Evolutionary conservation across 2,329 filamentous ascomycete genomes (phyloP).

Genomic region (Elsinoe australis): DNA sequence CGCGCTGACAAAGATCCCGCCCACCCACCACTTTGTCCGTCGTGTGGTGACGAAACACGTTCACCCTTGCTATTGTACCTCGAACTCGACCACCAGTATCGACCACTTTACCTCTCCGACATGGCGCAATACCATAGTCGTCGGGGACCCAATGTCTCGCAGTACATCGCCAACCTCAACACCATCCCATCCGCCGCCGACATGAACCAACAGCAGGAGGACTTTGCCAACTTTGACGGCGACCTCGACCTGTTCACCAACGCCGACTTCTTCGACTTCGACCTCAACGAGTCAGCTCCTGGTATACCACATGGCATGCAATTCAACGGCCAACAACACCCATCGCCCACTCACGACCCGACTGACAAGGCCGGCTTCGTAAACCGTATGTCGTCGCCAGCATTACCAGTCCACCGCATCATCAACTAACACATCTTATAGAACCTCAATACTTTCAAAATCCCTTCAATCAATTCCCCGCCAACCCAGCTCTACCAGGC

Average conservation of each 20-base stretch:
- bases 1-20: constrained; percentile 8
- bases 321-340: constrained; percentile 15
- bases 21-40: background rate
- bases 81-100: background rate
- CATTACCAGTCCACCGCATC: too few species aligned
- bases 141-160: constrained; percentile 77
- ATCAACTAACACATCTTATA: background rate
- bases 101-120: constrained; percentile 4
- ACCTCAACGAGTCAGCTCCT: constrained; percentile 30
- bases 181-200: constrained; percentile 57
- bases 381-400: constrained; percentile 14
- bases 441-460: constrained; percentile 28
- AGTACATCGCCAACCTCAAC: constrained; percentile 83
- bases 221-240: constrained; percentile 44
- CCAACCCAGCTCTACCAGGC: constrained; percentile 37
- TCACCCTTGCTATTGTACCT: too few species aligned
- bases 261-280: constrained; percentile 60
- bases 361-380: constrained; percentile 17
- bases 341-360: constrained; percentile 13
- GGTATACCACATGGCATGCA: constrained; percentile 12
- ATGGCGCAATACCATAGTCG: constrained; percentile 73
- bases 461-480: constrained; percentile 36
- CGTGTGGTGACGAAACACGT: constrained; percentile 10
- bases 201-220: constrained; percentile 38
- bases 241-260: constrained; percentile 51